Evolutionary conservation across 164 flowering plant species (phyloP).

Genomic region (Piper longum): DNA sequence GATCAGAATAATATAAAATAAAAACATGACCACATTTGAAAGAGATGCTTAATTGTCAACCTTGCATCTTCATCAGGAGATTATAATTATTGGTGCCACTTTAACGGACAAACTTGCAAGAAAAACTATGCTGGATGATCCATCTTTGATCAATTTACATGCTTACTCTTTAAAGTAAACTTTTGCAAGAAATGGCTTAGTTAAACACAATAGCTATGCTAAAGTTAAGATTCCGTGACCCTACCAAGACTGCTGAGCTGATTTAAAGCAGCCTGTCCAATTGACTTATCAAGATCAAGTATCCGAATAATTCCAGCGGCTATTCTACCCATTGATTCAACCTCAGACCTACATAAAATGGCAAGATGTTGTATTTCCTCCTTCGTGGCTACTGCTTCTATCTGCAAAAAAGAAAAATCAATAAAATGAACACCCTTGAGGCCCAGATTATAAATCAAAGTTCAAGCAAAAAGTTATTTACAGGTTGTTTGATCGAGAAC

Average conservation of each 20-base stretch:
- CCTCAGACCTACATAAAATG: slow-evolving; percentile 63
- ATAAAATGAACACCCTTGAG: not conserved
- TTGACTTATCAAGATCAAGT: slow-evolving; percentile 69
- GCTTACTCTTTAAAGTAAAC: no score
- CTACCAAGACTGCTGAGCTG: slow-evolving; percentile 90
- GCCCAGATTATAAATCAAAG: not conserved
- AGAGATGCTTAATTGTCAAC: no score
- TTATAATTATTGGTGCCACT: no score
- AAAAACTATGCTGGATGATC: no score
- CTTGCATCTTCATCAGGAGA: no score
- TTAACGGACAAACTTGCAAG: no score
- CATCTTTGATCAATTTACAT: no score
- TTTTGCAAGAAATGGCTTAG: not conserved
- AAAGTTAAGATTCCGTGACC: not conserved
- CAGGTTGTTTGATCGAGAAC: slow-evolving; percentile 80
- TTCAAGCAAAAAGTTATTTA: slow-evolving; percentile 11
- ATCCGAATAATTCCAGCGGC: slow-evolving; percentile 74
- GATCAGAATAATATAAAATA: no score
- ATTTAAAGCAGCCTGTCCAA: slow-evolving; percentile 71
- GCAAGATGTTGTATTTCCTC: slow-evolving; percentile 76
- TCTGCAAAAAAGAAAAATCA: slow-evolving; percentile 22
- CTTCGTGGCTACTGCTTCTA: slow-evolving; percentile 82
- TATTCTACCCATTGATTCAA: slow-evolving; percentile 87
- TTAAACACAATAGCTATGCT: not conserved
- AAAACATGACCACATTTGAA: no score